A percentile compares a stretch with the other conserved stretches of the same genome.
Evolutionary conservation across 176 grass and related monocot species (phyloP).

Genomic region (Sorghum bicolor): DNA sequence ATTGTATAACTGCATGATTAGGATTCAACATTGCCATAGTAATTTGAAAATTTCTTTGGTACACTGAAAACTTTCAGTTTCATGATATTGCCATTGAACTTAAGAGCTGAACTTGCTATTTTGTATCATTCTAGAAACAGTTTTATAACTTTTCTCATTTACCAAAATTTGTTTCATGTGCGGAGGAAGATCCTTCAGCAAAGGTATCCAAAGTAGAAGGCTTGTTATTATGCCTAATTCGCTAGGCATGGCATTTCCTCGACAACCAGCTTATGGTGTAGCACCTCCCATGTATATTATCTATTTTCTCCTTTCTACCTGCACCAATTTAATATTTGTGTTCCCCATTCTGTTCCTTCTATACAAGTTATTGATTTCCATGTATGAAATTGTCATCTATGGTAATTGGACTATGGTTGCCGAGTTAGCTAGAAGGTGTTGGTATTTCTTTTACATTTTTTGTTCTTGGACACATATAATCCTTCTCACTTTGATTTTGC

Average conservation of each 20-base stretch:
- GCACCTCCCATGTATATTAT: constrained; percentile 21
- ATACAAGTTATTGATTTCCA: too few species aligned
- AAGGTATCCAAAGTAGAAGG: constrained; percentile 73
- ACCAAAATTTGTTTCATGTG: constrained; percentile 8
- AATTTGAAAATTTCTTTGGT: too few species aligned
- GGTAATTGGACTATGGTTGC: too few species aligned
- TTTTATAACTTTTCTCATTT: background rate
- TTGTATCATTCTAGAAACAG: background rate
- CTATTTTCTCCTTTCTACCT: constrained; percentile 13
- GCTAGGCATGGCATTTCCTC: constrained; percentile 53
- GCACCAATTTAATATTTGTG: background rate
- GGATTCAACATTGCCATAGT: too few species aligned
- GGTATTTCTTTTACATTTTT: too few species aligned
- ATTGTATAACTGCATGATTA: too few species aligned
- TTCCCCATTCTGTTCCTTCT: background rate
- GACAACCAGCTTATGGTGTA: constrained; percentile 51
- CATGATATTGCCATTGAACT: too few species aligned
- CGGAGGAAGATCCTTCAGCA: constrained; percentile 72
- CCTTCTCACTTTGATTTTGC: too few species aligned
- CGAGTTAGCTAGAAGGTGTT: too few species aligned
- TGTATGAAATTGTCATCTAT: too few species aligned
- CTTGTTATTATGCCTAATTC: constrained; percentile 56
- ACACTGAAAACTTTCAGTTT: too few species aligned
- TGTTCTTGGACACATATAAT: too few species aligned
- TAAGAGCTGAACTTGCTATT: constrained; percentile 16